Evolutionary conservation across 495 filamentous ascomycete species (phyloP).

Genomic region (Aspergillus carlsbadensis): DNA sequence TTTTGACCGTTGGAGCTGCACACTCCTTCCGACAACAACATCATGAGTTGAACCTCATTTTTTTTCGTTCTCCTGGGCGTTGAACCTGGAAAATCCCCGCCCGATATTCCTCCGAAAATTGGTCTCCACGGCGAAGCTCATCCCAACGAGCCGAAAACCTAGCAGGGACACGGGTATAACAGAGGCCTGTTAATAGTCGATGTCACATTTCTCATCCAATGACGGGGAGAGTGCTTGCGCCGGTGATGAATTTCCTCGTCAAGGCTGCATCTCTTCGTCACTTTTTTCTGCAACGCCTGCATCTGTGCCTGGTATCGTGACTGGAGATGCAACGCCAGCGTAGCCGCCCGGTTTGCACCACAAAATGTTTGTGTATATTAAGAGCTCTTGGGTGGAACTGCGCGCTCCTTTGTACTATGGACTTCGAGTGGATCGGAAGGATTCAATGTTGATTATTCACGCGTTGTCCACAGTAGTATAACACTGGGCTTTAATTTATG

Average conservation of each 20-base stretch:
- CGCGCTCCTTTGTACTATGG: too few species aligned
- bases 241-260: constrained; percentile 1
- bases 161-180: neutral
- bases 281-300: neutral
- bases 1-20: neutral
- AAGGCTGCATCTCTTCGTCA: neutral
- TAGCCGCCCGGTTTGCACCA: neutral
- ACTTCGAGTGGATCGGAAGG: too few species aligned
- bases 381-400: too few species aligned
- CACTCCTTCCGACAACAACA: too few species aligned
- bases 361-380: too few species aligned
- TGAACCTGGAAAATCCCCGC: neutral
- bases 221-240: neutral
- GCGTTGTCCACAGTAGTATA: too few species aligned
- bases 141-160: constrained; percentile 2
- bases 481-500: too few species aligned
- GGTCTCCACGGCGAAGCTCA: constrained; percentile 6
- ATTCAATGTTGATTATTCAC: too few species aligned
- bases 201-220: constrained; percentile 5
- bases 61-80: too few species aligned
- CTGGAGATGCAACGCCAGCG: neutral
- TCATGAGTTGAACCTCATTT: too few species aligned
- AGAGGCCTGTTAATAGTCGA: neutral
- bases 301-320: neutral
- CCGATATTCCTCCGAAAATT: neutral